Evolutionary conservation across 805 yeast species (phyloP), one percentile per base, ranked within the genome.

Genomic region (Danielia oregonensis): DNA sequence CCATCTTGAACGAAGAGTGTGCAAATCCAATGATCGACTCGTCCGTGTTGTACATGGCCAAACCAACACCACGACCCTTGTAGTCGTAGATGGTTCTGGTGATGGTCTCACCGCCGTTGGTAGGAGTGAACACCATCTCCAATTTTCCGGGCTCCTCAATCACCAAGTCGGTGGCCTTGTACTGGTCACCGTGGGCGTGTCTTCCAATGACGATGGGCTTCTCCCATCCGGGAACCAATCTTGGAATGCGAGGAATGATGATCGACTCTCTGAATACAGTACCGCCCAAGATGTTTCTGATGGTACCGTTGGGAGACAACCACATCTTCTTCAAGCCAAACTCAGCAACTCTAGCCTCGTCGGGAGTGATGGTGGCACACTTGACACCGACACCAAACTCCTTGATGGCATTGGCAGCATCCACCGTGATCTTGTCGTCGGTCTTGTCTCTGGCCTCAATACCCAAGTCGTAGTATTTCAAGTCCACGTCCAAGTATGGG

Each of bases 341-440:
- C 61, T 84, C 93, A 53, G 78, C 67, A 29, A 84, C 91, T 59
- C 93, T 72, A 17, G 75, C 78, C 57, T 84, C 91, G 58, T 84
- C 91, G 2, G 91, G 93, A 2, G 91, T 84, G 49, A 84, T 84
- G 12, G 91, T 84, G 32, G 93, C 91, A 72, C 91, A 84, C 59
- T 84, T 84, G 48, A 84, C 72, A 54, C 88, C 91, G 16, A 84
- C 91, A 42, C 88, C 89, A 47, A 78, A 79, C 57, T 83, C 55
- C 54, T 72, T 71, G 47, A 80, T 83, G 19, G 89, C 91, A 42
- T 79, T 68, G 14, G 91, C 91, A 4, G 91, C 83, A 46, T 84
- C 91, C 30, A 70, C 52, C n/a, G 93, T 84, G 49, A 84, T 74
- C 57, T 79, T 70, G 57, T 84, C 93, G 40, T 79, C 67, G 22